These are phyloP conservation scores for Lipomyces kockii DNA, from an alignment of 805 yeast species.

Conservation along the genomic window DNA sequence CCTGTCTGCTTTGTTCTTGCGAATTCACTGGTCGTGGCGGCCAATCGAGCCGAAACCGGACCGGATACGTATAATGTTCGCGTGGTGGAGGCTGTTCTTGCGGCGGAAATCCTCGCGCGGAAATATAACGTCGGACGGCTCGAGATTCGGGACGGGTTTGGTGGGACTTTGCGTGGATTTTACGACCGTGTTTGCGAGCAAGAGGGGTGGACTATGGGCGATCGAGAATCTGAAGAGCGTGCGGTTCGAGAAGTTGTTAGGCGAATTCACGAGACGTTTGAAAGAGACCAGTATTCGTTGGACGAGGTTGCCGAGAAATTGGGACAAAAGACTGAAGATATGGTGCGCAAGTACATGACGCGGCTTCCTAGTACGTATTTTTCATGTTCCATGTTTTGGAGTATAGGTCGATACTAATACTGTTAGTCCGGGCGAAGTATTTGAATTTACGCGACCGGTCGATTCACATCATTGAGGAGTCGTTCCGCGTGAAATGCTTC, in stretches of 20 bases:
- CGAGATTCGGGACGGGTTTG: conserved; percentile 43
- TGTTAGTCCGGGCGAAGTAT: conserved; percentile 54
- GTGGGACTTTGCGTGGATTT: conserved; percentile 62
- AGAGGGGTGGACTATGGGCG: conserved; percentile 41
- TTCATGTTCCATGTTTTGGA: background rate
- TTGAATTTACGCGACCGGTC: conserved; percentile 65
- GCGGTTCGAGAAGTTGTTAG: conserved; percentile 35
- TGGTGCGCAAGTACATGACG: conserved; percentile 53
- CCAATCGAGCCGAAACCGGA: conserved; percentile 71
- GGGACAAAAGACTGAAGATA: conserved; percentile 51
- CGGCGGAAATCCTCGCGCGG: conserved; percentile 62
- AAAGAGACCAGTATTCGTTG: conserved; percentile 53
- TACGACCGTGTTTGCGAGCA: conserved; percentile 31
- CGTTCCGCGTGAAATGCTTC: conserved; percentile 61
- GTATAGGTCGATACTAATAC: background rate
- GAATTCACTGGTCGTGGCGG: conserved; percentile 62
- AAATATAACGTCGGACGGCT: conserved; percentile 59
- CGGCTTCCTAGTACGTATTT: conserved; percentile 49
- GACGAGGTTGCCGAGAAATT: conserved; percentile 56
- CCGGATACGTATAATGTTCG: conserved; percentile 71
- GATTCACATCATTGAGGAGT: conserved; percentile 66
- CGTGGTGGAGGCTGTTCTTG: conserved; percentile 73
- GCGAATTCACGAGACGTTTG: conserved; percentile 14
- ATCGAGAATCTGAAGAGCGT: conserved; percentile 48
- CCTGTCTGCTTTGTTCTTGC: conserved; percentile 61